Percentiles rank a stretch among this genome's conserved stretches.
phyloP scores from a whole-genome alignment of 179 eudicot species.

The Beta lomatogona region DNA sequence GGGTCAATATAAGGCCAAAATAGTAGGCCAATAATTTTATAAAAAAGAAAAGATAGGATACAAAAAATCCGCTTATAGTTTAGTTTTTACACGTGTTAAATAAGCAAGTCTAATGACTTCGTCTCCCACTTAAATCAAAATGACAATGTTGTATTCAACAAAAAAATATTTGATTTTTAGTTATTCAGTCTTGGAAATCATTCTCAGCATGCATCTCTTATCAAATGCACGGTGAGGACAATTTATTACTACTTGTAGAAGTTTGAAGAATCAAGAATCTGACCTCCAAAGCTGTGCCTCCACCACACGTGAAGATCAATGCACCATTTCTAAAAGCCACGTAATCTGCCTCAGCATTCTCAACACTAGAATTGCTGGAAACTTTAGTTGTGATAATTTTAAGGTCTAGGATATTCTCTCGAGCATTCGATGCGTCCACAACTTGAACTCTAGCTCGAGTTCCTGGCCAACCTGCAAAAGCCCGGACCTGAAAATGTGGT shows the following conservation, averaged over 20 bases:
- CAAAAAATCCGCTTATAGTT: too few species aligned
- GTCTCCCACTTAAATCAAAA: not conserved
- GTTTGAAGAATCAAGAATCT: slow-evolving; percentile 17
- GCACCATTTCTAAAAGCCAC: slow-evolving; percentile 67
- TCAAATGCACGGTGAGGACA: not conserved
- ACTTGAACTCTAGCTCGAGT: slow-evolving; percentile 74
- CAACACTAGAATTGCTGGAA: slow-evolving; percentile 31
- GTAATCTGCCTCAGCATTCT: slow-evolving; percentile 42
- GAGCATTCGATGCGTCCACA: slow-evolving; percentile 40
- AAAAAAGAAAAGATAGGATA: too few species aligned
- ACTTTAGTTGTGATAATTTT: slow-evolving; percentile 77
- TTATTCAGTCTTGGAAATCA: not conserved
- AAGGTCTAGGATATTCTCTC: slow-evolving; percentile 50
- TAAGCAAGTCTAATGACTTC: too few species aligned
- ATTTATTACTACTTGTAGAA: not conserved
- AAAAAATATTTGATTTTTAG: not conserved
- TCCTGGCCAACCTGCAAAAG: slow-evolving; percentile 99
- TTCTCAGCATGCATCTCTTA: not conserved
- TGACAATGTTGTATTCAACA: not conserved
- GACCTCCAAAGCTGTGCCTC: slow-evolving; percentile 74
- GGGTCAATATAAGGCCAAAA: too few species aligned
- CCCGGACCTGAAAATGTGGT: slow-evolving; percentile 79
- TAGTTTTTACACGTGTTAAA: too few species aligned
- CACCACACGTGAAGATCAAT: slow-evolving; percentile 71
- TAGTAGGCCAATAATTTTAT: too few species aligned